Conservation (phyloP, 2,329 filamentous ascomycete genomes). For the Fusarium drepaniforme region DNA sequence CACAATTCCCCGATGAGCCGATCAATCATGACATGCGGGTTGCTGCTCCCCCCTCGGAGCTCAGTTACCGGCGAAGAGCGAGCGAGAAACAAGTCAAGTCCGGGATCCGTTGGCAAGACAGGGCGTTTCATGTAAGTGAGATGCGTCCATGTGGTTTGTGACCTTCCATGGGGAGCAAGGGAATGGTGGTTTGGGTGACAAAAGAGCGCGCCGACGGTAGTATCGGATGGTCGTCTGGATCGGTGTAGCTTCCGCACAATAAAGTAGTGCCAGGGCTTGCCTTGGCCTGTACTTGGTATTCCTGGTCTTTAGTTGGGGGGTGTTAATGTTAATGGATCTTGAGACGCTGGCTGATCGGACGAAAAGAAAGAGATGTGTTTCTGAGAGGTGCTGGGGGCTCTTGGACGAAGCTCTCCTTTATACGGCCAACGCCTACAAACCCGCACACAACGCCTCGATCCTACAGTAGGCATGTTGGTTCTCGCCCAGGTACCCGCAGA, state of each 20-base stretch:
- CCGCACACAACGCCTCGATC: slow-evolving; percentile 21
- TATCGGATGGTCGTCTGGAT: slow-evolving; percentile 35
- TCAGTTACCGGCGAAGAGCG: slow-evolving; percentile 1
- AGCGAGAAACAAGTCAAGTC: not conserved
- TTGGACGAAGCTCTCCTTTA: slow-evolving; percentile 23
- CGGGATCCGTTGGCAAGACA: not conserved
- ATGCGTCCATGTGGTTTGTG: slow-evolving; percentile 12
- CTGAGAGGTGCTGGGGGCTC: not conserved
- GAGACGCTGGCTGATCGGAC: not conserved
- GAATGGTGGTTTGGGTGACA: slow-evolving; percentile 20
- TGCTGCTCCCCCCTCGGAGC: slow-evolving; percentile 7
- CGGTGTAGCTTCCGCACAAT: slow-evolving; percentile 16
- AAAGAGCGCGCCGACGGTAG: slow-evolving; percentile 23
- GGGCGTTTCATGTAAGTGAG: slow-evolving; percentile 31
- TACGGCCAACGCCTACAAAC: slow-evolving; percentile 13
- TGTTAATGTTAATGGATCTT: not conserved
- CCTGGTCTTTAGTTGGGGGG: no score
- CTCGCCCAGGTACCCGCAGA: slow-evolving; percentile 4
- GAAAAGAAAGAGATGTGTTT: not conserved
- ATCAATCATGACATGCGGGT: slow-evolving; percentile 37
- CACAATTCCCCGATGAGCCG: slow-evolving; percentile 36
- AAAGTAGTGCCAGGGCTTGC: not conserved
- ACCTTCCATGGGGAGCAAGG: slow-evolving; percentile 6
- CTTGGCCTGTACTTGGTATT: not conserved
- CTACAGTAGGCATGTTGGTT: slow-evolving; percentile 32